These are phyloP conservation scores for Fusarium sp. DNA, from an alignment of 2,329 filamentous ascomycete species.

Conservation along the genomic window DNA sequence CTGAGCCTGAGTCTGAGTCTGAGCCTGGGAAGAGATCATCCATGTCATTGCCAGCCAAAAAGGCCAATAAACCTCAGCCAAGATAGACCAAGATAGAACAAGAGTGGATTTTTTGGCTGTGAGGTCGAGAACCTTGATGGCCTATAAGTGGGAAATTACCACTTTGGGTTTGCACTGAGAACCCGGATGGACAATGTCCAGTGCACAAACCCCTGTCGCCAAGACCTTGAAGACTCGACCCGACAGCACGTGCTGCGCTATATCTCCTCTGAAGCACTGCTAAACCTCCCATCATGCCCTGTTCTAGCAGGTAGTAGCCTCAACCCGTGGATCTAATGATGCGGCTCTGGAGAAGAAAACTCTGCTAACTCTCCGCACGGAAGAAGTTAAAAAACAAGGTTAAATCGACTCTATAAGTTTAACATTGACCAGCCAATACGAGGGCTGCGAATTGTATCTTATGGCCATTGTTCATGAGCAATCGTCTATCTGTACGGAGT, in stretches of 20 bases:
- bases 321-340: background rate
- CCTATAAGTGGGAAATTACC: conserved; percentile 32
- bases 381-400: conserved; percentile 37
- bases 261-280: background rate
- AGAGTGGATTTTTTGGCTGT: conserved; percentile 27
- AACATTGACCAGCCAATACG: background rate
- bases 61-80: conserved; percentile 16
- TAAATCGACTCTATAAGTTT: conserved; percentile 18
- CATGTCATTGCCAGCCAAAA: conserved; percentile 1
- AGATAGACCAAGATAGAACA: conserved; percentile 18
- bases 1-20: conserved; percentile 6
- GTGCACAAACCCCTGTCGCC: conserved; percentile 36
- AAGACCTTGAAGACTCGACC: conserved; percentile 18
- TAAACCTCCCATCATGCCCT: background rate
- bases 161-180: conserved; percentile 31
- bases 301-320: background rate
- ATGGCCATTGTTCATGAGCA: background rate
- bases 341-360: conserved; percentile 25
- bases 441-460: background rate
- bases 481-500: no score
- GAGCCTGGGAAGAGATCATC: conserved; percentile 9
- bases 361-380: conserved; percentile 13
- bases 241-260: conserved; percentile 19
- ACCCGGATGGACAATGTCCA: conserved; percentile 41
- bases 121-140: conserved; percentile 43